Evolutionary conservation across 192 early-diverging fungal genomes (phyloP).

Genomic region (Backusella psychrophila): DNA sequence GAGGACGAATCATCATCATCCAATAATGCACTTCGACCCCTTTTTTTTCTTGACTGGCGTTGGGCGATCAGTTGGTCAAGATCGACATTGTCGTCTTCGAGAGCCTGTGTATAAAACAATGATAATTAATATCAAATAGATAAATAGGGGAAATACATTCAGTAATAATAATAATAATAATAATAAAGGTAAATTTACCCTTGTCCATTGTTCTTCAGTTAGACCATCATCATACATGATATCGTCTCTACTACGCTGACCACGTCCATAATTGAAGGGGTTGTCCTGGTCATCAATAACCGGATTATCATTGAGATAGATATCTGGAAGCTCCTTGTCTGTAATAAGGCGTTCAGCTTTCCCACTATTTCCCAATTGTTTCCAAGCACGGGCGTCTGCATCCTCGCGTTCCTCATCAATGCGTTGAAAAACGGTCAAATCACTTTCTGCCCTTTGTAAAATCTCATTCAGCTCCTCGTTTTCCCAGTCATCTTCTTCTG

Average conservation of each 20-base stretch:
- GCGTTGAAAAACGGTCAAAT: slow-evolving; percentile 67
- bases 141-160: neutral
- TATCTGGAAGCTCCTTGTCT: slow-evolving; percentile 87
- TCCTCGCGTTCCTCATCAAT: slow-evolving; percentile 75
- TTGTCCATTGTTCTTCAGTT: slow-evolving; percentile 90
- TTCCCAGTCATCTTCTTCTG: slow-evolving; percentile 67
- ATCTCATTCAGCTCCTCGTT: slow-evolving; percentile 95
- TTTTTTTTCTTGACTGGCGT: slow-evolving; percentile 34
- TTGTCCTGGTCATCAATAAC: slow-evolving; percentile 38
- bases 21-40: neutral
- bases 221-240: slow-evolving; percentile 92
- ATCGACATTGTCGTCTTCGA: slow-evolving; percentile 66
- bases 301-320: slow-evolving; percentile 66
- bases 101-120: slow-evolving; percentile 36
- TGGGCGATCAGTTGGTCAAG: slow-evolving; percentile 54
- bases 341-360: slow-evolving; percentile 78
- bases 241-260: slow-evolving; percentile 68
- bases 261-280: slow-evolving; percentile 60
- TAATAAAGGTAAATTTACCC: slow-evolving; percentile 30
- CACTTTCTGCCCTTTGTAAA: slow-evolving; percentile 83
- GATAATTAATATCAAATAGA: too few species aligned
- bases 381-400: slow-evolving; percentile 40
- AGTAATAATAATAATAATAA: neutral
- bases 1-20: neutral
- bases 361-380: slow-evolving; percentile 42